These are phyloP conservation scores for Adansonia rubrostipa DNA, from an alignment of 441 rosid species.

Conservation along the genomic window DNA sequence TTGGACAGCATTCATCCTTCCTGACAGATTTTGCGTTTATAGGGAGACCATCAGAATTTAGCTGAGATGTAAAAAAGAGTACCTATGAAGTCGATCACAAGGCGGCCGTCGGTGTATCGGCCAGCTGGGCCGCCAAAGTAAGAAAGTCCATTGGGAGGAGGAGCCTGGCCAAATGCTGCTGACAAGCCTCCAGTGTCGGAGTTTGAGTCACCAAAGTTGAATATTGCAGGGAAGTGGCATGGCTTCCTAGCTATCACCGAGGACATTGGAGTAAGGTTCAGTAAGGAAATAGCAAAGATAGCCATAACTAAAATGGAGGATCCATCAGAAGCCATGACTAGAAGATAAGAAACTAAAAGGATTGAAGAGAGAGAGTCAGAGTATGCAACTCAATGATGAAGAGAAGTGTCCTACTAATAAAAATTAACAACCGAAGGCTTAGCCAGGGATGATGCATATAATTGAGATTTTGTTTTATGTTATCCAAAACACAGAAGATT, in stretches of 20 bases:
- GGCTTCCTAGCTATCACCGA: conserved; percentile 13
- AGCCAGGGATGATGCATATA: no score
- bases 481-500: no score
- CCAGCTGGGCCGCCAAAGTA: conserved; percentile 58
- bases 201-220: conserved; percentile 69
- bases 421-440: no score
- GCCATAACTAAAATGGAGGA: conserved; percentile 23
- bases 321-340: conserved; percentile 34
- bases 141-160: conserved; percentile 54
- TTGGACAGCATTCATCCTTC: no score
- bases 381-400: not conserved
- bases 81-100: conserved; percentile 61
- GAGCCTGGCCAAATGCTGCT: conserved; percentile 57
- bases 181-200: conserved; percentile 68
- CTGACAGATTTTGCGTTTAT: no score
- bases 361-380: not conserved
- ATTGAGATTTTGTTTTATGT: no score
- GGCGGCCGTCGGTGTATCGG: conserved; percentile 61
- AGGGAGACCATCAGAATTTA: no score
- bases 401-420: not conserved
- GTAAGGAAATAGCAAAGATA: conserved; percentile 19
- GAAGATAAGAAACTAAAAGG: not conserved
- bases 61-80: not conserved
- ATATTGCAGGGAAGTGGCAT: conserved; percentile 55
- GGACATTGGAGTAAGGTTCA: not conserved